Evolutionary conservation across 148 eudicot genomes (phyloP), one percentile per base, ranked within the genome.

Genomic region (Heliosperma pusillum): DNA sequence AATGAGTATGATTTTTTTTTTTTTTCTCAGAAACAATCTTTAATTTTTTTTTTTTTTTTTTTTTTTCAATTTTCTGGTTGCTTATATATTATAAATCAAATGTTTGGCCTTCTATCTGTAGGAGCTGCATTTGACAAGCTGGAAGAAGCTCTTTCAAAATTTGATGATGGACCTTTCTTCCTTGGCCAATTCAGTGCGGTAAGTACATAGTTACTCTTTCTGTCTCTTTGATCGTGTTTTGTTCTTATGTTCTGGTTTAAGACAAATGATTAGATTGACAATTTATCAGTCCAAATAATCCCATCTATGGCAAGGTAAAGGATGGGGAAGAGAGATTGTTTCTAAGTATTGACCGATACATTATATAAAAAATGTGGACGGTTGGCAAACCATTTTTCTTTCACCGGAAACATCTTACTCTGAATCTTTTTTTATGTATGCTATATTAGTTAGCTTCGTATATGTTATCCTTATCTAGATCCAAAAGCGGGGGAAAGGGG

Each of bases 111-210:
- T 61, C 45, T 11, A 5, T 21, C 66, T 69, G 15, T 73, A 93
- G 98, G 76, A 70, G 73, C 79, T 76, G 88, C 79, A 50, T 88
- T 91, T 75, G 90, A 92, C 84, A 76, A 90, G 81, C 47, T 90
- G 72, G 97, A 92, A 80, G 80, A 80, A 40, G 87, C 95, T 64
- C 93, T 92, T 76, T 77, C 82, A 13, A 92, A 88, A 81, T 92
- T 87, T 74, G 86, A 85, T 71, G 95, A 88, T 70, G 97, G 95
- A 3, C 91, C 90, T 68, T 92, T 90, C 84, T 88, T 92, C 84
- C 95, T 93, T 71, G 98, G 90, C 67, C 87, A 91, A 75, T 87
- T 91, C 79, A 89, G 97, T 74, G 89, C 83, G 78, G 98, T 93
- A 82, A 81, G 87, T 47, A 42, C 56, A 25, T 24, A 27, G n/a